Conservation (phyloP, 1,139 yeast species). For the Suhomyces chickasaworum region DNA sequence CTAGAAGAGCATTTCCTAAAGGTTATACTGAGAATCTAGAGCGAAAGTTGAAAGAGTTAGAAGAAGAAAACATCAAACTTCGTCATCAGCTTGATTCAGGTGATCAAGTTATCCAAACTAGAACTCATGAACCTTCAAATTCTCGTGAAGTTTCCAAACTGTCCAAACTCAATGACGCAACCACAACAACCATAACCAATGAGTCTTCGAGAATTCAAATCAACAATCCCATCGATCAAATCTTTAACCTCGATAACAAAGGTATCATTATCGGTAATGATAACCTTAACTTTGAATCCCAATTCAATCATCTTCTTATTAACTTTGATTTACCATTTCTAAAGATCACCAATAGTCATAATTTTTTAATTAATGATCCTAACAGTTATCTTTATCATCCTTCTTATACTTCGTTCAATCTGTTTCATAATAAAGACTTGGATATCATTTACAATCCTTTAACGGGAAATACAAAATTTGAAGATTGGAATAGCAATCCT, state of each 20-base stretch:
- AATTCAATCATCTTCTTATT: conserved; percentile 49
- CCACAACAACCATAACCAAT: conserved; percentile 15
- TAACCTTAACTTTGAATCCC: conserved; percentile 51
- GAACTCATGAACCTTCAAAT: not conserved
- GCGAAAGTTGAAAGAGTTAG: conserved; percentile 58
- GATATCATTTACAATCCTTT: conserved; percentile 48
- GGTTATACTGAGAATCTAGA: conserved; percentile 73
- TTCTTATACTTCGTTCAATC: conserved; percentile 41
- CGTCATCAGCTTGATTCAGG: conserved; percentile 19
- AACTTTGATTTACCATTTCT: conserved; percentile 49
- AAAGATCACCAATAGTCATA: conserved; percentile 51
- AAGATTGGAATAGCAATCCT: conserved; percentile 9
- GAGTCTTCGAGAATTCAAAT: conserved; percentile 30
- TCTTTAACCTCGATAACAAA: conserved; percentile 47
- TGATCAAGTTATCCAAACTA: not conserved
- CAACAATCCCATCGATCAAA: conserved; percentile 52
- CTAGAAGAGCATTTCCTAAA: conserved; percentile 60
- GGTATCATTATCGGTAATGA: conserved; percentile 53
- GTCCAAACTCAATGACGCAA: not conserved
- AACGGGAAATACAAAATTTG: conserved; percentile 27
- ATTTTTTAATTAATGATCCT: conserved; percentile 47
- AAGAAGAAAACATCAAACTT: conserved; percentile 55
- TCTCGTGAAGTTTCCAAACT: not conserved
- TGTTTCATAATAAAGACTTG: conserved; percentile 43
- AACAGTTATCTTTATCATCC: conserved; percentile 48